Percentiles rank a stretch among this genome's conserved stretches.
Conservation (phyloP, 805 yeast genomes). For the Soucietia sequanensis region DNA sequence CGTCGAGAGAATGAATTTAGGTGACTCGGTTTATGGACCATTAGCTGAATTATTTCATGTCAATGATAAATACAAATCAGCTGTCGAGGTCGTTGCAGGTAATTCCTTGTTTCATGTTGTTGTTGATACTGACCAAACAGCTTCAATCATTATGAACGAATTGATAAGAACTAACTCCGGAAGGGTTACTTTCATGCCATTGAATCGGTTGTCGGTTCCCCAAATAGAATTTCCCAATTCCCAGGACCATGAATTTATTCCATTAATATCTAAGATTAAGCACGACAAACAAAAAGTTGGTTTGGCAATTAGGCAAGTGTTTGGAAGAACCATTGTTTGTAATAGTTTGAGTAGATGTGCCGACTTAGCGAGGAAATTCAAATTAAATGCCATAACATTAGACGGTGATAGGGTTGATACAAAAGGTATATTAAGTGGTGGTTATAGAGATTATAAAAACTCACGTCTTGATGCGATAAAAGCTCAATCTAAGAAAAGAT, state of each 20-base stretch:
- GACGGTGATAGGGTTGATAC: constrained; percentile 90
- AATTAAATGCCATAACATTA: constrained; percentile 76
- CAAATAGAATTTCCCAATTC: constrained; percentile 57
- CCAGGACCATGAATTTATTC: constrained; percentile 59
- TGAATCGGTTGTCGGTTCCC: constrained; percentile 59
- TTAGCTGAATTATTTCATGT: constrained; percentile 81
- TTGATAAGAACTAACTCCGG: constrained; percentile 70
- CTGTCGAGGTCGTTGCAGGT: constrained; percentile 90
- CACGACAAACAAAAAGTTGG: constrained; percentile 51
- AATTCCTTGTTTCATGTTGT: constrained; percentile 82
- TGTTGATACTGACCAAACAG: constrained; percentile 85
- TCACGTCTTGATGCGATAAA: constrained; percentile 73
- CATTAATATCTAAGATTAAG: constrained; percentile 72
- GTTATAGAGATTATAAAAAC: constrained; percentile 66
- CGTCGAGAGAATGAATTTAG: constrained; percentile 55
- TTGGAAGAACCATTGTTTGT: constrained; percentile 79
- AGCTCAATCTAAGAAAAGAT: constrained; percentile 50
- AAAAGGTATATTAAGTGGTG: constrained; percentile 86
- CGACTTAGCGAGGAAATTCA: constrained; percentile 58
- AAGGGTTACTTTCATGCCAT: constrained; percentile 87
- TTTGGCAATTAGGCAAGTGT: constrained; percentile 74
- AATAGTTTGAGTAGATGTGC: constrained; percentile 66
- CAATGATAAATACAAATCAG: constrained; percentile 77
- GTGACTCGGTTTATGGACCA: constrained; percentile 72
- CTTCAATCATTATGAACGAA: constrained; percentile 74